These are phyloP conservation scores for Areca catechu DNA, from an alignment of 176 grass and related monocot species.

Conservation along the genomic window DNA sequence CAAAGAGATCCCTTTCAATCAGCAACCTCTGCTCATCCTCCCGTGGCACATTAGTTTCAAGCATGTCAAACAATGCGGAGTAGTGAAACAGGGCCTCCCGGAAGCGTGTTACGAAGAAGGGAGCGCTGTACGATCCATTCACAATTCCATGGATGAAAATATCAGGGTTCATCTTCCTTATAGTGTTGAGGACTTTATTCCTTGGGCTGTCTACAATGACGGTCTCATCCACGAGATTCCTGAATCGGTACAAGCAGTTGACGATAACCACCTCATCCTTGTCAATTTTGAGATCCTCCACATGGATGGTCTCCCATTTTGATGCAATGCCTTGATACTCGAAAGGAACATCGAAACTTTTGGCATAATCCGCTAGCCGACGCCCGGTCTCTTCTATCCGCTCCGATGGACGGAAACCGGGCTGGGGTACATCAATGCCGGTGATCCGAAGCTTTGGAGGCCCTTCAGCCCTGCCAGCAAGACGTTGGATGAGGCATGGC, in stretches of 20 bases:
- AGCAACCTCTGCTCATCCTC: constrained; percentile 69
- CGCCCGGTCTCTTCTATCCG: constrained; percentile 83
- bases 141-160: constrained; percentile 91
- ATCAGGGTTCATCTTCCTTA: constrained; percentile 77
- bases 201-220: constrained; percentile 89
- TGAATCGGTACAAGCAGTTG: constrained; percentile 92
- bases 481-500: constrained; percentile 84
- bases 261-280: constrained; percentile 84
- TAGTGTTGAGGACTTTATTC: constrained; percentile 87
- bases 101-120: constrained; percentile 93
- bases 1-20: constrained; percentile 81
- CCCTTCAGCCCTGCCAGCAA: constrained; percentile 60
- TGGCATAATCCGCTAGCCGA: constrained; percentile 75
- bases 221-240: constrained; percentile 90
- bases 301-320: constrained; percentile 80
- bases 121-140: constrained; percentile 90
- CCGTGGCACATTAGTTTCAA: constrained; percentile 71
- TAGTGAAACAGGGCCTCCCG: constrained; percentile 93
- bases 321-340: constrained; percentile 83
- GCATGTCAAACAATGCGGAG: constrained; percentile 89
- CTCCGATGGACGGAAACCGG: constrained; percentile 84
- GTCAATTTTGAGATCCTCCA: constrained; percentile 58
- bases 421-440: constrained; percentile 88
- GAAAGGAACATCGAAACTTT: constrained; percentile 67
- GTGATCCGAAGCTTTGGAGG: constrained; percentile 72